A percentile compares a stretch with the other conserved stretches of the same genome.
phyloP scores from a whole-genome alignment of 148 eudicot species.

The Rheum nobile region DNA sequence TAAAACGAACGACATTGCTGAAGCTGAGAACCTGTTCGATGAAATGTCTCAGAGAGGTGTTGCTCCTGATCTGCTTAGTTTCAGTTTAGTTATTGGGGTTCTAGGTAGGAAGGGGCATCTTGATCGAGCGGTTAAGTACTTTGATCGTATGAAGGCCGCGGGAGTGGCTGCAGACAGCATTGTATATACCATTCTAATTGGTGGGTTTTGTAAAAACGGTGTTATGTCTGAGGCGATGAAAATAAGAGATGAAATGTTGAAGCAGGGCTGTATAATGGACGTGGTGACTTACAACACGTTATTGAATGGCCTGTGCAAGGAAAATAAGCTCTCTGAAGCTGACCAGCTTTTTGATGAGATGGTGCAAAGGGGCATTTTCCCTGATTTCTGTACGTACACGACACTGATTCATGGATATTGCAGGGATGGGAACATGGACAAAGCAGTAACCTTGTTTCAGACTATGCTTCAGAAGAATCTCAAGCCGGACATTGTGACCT shows the following conservation, averaged over 20 bases:
- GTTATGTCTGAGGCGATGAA: constrained; percentile 42
- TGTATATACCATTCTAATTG: constrained; percentile 63
- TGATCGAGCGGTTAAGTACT: constrained; percentile 40
- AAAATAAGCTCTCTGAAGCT: constrained; percentile 47
- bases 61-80: constrained; percentile 59
- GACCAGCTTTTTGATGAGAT: constrained; percentile 61
- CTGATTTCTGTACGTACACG: constrained; percentile 60
- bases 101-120: constrained; percentile 44
- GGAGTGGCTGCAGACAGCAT: constrained; percentile 68
- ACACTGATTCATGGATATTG: constrained; percentile 67
- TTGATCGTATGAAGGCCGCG: constrained; percentile 36
- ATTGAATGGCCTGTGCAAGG: constrained; percentile 66
- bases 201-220: constrained; percentile 56
- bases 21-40: constrained; percentile 37
- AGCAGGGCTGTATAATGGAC: constrained; percentile 62
- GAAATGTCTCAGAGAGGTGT: constrained; percentile 41
- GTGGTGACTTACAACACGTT: constrained; percentile 73
- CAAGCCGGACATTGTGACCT: constrained; percentile 67
- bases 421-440: constrained; percentile 38
- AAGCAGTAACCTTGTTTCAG: constrained; percentile 38
- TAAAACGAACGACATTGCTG: constrained; percentile 28
- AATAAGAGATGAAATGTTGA: constrained; percentile 71
- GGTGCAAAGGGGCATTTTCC: constrained; percentile 52
- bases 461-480: constrained; percentile 59
- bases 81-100: constrained; percentile 53